Conservation (phyloP, 75 land plant genomes). For the Azolla pinnata region DNA sequence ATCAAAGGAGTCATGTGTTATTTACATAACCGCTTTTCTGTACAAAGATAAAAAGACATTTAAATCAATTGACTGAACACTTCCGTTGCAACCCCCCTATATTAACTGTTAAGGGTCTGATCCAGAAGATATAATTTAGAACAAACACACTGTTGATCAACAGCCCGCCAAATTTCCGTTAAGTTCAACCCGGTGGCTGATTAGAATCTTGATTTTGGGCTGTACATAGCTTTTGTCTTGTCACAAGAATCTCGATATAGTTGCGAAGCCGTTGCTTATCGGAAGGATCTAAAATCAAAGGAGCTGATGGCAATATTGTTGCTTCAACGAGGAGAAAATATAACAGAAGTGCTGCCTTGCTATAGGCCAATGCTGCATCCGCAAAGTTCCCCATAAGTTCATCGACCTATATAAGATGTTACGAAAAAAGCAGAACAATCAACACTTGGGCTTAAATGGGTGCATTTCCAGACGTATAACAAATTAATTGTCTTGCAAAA, state of each 20-base stretch:
- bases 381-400: constrained; percentile 67
- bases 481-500: background rate
- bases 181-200: no score
- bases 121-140: no score
- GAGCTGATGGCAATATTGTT: constrained; percentile 52
- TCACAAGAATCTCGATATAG: constrained; percentile 57
- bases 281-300: constrained; percentile 50
- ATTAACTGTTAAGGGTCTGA: no score
- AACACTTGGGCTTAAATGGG: no score
- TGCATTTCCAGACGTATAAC: background rate
- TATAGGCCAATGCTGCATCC: constrained; percentile 47
- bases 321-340: constrained; percentile 81
- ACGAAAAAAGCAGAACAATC: background rate
- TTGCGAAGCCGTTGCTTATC: constrained; percentile 61
- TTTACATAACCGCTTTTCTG: no score
- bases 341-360: constrained; percentile 64
- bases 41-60: no score
- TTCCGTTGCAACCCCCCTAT: no score
- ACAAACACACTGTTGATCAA: no score
- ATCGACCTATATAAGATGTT: constrained; percentile 45
- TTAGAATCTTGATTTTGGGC: constrained; percentile 7
- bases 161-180: no score
- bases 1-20: no score
- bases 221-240: constrained; percentile 47
- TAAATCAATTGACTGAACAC: no score